Evolutionary conservation across 192 early-diverging fungal species (phyloP), one percentile per base, ranked within the genome.

Genomic region (Coemansia biformis): DNA sequence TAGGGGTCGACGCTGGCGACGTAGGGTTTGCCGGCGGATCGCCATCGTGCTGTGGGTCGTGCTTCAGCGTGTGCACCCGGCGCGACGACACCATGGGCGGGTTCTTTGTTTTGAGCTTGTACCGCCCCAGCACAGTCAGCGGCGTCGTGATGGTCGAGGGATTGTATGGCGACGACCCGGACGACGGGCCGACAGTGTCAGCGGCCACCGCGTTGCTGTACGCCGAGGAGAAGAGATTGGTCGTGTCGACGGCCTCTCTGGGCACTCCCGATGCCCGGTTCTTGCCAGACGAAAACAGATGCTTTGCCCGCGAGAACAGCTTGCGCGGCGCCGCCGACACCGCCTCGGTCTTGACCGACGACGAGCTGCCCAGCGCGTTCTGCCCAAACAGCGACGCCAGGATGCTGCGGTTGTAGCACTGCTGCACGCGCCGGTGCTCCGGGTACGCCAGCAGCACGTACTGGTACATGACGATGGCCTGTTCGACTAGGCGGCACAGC

Each of bases 321-420:
- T 66, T 66, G 24, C 65, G 71, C 12, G 65, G 71, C 7, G 71
- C 60, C 7, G 65, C 64, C 8, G 71, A 63, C 18, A 60, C 62
- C 1, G 57, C 51, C 16, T 75, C 64, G 2, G 51, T 28, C 39
- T 67, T 75, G 38, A 63, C 59, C 24, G 64, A 47, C 12, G 65
- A 63, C 47, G 65, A 66, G 44, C 60, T 66, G 12, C 65, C 65
- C 9, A 67, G 59, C 6, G 71, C 65, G 33, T 66, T 75, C 55
- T 63, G 64, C 23, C 65, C 71, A 63, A 75, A 75, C 35, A 75
- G 42, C 24, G 64, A 67, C 13, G 71, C 63, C 39, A 75, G 34
- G 43, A 75, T 75, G 38, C 71, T 75, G 47, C 65, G 71, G 49
- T 75, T 75, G 48, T 75, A 75, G 51, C 64, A 75, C 54, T 75